Conservation (phyloP, 2,329 filamentous ascomycete genomes). For the Stemphylium beticola region DNA sequence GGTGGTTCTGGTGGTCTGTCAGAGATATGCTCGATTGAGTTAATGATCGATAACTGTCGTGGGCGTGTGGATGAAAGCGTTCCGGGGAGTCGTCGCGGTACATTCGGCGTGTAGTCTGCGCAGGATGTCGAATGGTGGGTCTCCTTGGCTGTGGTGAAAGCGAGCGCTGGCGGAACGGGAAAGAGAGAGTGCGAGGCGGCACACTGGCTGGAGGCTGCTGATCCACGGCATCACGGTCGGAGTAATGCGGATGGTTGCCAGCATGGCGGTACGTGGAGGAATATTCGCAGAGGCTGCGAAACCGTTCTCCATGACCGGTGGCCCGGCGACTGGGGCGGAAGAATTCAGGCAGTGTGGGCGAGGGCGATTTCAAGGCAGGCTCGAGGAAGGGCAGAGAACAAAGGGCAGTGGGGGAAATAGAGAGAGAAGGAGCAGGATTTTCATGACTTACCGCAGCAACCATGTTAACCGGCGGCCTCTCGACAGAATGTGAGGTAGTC, state of each 20-base stretch:
- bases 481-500: constrained; percentile 32
- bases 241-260: not conserved
- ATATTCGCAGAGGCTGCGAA: not conserved
- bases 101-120: not conserved
- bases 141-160: not conserved
- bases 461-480: constrained; percentile 30
- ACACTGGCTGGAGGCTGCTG: not conserved
- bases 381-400: not conserved
- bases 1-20: constrained; percentile 33
- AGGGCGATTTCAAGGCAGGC: not conserved
- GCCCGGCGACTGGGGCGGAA: constrained; percentile 1
- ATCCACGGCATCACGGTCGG: not conserved
- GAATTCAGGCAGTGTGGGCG: not conserved
- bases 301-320: not conserved
- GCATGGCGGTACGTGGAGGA: not conserved
- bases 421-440: constrained; percentile 10
- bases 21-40: constrained; percentile 9
- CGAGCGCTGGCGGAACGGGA: not conserved
- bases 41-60: not conserved
- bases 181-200: not conserved
- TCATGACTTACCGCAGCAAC: constrained; percentile 41
- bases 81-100: not conserved
- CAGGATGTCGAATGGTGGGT: not conserved
- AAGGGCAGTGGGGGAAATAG: constrained; percentile 1
- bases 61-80: not conserved